Evolutionary conservation across 306 rosid genomes (phyloP), one percentile per base, ranked within the genome.

Genomic region (Quercus robur): DNA sequence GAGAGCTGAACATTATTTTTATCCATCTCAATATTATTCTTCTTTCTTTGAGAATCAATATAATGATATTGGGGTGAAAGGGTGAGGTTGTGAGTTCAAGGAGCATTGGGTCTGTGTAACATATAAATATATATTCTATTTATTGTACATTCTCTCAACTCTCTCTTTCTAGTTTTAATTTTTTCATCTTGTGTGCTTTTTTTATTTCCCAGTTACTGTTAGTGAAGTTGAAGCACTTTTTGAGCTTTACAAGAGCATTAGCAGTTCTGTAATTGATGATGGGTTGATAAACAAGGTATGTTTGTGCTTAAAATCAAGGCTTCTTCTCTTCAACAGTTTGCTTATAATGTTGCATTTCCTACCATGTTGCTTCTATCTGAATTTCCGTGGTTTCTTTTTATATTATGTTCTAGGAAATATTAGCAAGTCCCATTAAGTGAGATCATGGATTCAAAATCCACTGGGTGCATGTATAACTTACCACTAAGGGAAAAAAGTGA

Each of bases 181-280:
- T 56, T 8, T 46, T 81, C 25, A 74, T 81, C 28, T 69, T 79
- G 33, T 67, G 77, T 61, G 25, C 74, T 57, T 68, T 51, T 58
- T 85, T 52, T 88, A 71, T 80, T 87, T 79, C 25, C 3, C 87
- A 94, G 99, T 94, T 55, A 85, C 91, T 15, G 91, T 94, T 14
- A 93, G 93, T 20, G 99, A 94, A 76, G 91, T 93, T 81, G 99
- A 94, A 90, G 99, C 99, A 63, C 81, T 94, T 19, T 91, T 87
- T 83, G 99, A 94, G 85, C 95, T 94, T 59, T 94, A 83, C 68
- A 94, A 94, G 89, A 90, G 87, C 78, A 93, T 93, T 66, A 91
- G 99, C 81, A 52, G 90, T 38, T 93, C 97, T 3, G 88, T 94
- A 72, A 70, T 80, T 77, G 97, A 93, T 71, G 99, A 94, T 87